A percentile compares a stretch with the other conserved stretches of the same genome.
Evolutionary conservation across 2,329 filamentous ascomycete species (phyloP).

Genomic region (Tolypocladium cylindrosporum): DNA sequence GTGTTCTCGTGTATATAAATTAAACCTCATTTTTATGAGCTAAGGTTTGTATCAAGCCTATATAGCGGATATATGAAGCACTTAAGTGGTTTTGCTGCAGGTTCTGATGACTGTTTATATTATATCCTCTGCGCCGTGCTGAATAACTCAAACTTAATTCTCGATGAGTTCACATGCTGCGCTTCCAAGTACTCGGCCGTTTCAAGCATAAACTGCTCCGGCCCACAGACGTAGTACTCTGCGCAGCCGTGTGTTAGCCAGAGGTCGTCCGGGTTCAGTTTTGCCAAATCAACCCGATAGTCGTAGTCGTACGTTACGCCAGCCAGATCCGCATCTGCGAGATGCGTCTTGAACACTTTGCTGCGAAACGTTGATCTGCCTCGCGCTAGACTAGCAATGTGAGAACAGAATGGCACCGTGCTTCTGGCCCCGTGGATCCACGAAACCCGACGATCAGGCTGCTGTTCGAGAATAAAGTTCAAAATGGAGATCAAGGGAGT

Average conservation of each 20-base stretch:
- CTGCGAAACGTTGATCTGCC: slow-evolving; percentile 24
- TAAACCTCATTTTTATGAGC: no score
- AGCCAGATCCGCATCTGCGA: slow-evolving; percentile 33
- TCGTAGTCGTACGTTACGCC: slow-evolving; percentile 34
- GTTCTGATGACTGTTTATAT: neutral
- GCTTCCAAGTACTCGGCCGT: slow-evolving; percentile 32
- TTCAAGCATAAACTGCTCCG: slow-evolving; percentile 44
- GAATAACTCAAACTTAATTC: slow-evolving; percentile 33
- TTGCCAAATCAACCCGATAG: slow-evolving; percentile 32
- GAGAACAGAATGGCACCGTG: slow-evolving; percentile 41
- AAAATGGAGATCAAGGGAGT: slow-evolving; percentile 52
- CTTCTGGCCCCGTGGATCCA: slow-evolving; percentile 50
- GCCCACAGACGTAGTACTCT: slow-evolving; percentile 46
- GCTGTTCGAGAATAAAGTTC: slow-evolving; percentile 37
- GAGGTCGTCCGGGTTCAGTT: slow-evolving; percentile 32
- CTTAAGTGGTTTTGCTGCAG: no score
- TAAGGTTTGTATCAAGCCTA: no score
- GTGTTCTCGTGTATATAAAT: no score
- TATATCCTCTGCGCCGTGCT: neutral
- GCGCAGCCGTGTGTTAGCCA: slow-evolving; percentile 33
- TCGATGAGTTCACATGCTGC: slow-evolving; percentile 25
- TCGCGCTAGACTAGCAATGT: slow-evolving; percentile 34
- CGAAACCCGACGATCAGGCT: slow-evolving; percentile 38
- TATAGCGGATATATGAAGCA: no score
- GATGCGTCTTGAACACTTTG: slow-evolving; percentile 40